Evolutionary conservation across 768 basidiomycete genomes (phyloP).

Genomic region (Gymnopilus dilepis): DNA sequence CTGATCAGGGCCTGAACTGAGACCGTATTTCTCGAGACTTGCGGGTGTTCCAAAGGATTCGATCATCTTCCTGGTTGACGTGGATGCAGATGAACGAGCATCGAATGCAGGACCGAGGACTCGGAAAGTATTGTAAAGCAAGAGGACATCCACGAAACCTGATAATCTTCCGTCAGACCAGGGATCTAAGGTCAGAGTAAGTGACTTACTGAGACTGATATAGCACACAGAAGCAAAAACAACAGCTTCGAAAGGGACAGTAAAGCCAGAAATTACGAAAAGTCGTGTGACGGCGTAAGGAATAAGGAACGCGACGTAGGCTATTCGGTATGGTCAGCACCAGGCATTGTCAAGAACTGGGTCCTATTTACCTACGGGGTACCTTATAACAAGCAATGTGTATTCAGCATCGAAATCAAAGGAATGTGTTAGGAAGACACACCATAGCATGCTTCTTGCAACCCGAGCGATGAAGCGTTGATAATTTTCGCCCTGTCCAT

Average conservation of each 20-base stretch:
- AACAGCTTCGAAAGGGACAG: conserved; percentile 49
- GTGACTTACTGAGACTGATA: conserved; percentile 57
- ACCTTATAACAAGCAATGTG: conserved; percentile 43
- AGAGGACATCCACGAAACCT: conserved; percentile 69
- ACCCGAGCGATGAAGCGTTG: conserved; percentile 66
- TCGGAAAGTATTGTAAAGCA: conserved; percentile 74
- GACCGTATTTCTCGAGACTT: conserved; percentile 23
- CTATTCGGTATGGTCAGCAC: conserved; percentile 38
- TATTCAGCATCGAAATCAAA: not conserved
- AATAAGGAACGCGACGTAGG: conserved; percentile 61
- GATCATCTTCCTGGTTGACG: conserved; percentile 25
- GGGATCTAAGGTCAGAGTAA: no score
- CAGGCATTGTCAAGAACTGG: not conserved
- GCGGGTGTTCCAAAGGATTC: conserved; percentile 36
- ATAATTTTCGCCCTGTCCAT: conserved; percentile 50
- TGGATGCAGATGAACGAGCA: conserved; percentile 32
- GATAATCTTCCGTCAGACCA: conserved; percentile 12
- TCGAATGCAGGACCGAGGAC: conserved; percentile 61
- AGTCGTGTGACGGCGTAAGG: conserved; percentile 57
- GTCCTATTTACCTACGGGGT: conserved; percentile 55
- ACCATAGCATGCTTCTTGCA: conserved; percentile 76
- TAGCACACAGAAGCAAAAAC: conserved; percentile 58
- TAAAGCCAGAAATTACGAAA: conserved; percentile 48
- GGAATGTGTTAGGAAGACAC: conserved; percentile 30
- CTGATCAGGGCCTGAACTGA: conserved; percentile 10